A percentile compares a stretch with the other conserved stretches of the same genome.
Evolutionary conservation across 1,284 basidiomycete species (phyloP).

Genomic region (Xerocomus nothofagi): DNA sequence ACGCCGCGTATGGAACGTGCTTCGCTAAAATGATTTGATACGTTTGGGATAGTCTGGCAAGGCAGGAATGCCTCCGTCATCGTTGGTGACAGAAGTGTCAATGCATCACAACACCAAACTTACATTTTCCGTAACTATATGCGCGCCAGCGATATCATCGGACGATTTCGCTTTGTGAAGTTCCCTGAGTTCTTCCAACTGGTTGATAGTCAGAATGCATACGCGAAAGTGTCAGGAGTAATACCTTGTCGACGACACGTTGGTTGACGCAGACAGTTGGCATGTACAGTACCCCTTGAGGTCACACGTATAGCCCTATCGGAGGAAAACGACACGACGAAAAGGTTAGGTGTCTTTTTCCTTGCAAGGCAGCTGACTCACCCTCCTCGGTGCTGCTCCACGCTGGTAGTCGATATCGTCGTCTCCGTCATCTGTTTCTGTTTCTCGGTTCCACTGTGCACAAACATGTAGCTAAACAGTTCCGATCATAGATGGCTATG

Average conservation of each 20-base stretch:
- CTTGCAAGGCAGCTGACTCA: not conserved
- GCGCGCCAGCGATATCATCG: conserved; percentile 63
- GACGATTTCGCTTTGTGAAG: conserved; percentile 58
- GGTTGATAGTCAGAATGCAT: conserved; percentile 6
- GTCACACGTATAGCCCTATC: conserved; percentile 68
- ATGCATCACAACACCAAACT: not conserved
- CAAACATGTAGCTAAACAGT: not conserved
- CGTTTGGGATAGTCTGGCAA: conserved; percentile 55
- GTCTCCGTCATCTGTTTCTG: conserved; percentile 28
- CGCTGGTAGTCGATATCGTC: conserved; percentile 1
- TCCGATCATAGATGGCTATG: not conserved
- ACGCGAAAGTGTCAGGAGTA: not conserved
- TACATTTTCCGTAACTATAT: conserved; percentile 62
- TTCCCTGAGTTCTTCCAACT: conserved; percentile 63
- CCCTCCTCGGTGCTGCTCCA: conserved; percentile 15
- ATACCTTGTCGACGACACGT: conserved; percentile 66
- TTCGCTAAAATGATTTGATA: conserved; percentile 62
- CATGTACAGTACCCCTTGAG: conserved; percentile 39
- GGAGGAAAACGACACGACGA: not conserved
- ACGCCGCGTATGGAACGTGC: conserved; percentile 66
- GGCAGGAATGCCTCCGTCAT: conserved; percentile 51
- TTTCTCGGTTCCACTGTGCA: conserved; percentile 26
- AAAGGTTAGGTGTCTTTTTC: not conserved
- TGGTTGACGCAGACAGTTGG: conserved; percentile 52
- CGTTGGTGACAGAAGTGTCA: conserved; percentile 10